Conservation (phyloP, 2,329 filamentous ascomycete genomes). For the Verticillium zaregamsianum region DNA sequence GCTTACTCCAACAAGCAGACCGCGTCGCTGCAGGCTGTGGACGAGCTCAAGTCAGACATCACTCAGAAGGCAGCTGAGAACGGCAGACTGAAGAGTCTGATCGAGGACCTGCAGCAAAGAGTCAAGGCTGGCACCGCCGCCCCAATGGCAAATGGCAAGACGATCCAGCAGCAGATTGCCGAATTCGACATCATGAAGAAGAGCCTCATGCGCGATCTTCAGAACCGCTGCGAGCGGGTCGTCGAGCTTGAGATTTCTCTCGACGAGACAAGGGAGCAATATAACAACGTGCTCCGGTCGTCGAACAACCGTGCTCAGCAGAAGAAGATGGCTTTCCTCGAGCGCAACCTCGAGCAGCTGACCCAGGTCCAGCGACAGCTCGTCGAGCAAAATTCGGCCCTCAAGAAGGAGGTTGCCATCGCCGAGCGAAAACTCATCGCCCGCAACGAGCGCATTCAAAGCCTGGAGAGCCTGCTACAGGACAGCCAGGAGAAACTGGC, state of each 20-base stretch:
- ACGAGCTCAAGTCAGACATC: conserved; percentile 74
- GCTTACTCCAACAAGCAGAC: conserved; percentile 73
- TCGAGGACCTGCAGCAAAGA: conserved; percentile 74
- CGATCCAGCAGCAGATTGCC: conserved; percentile 93
- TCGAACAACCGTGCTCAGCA: conserved; percentile 98
- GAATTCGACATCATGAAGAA: conserved; percentile 99
- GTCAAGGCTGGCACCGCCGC: conserved; percentile 58
- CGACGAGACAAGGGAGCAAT: conserved; percentile 96
- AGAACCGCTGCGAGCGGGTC: conserved; percentile 96
- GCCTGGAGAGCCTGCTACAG: conserved; percentile 84
- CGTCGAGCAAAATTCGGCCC: conserved; percentile 91
- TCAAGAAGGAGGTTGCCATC: conserved; percentile 99
- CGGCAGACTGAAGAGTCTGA: conserved; percentile 70
- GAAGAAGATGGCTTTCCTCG: conserved; percentile 99
- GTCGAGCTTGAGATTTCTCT: conserved; percentile 97
- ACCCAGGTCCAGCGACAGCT: conserved; percentile 96
- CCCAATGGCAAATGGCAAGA: conserved; percentile 77
- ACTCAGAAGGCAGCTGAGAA: conserved; percentile 77
- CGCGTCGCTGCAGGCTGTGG: conserved; percentile 66
- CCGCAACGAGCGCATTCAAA: conserved; percentile 93
- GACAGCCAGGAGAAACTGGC: conserved; percentile 99
- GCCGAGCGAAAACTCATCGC: conserved; percentile 96
- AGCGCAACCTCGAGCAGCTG: conserved; percentile 95
- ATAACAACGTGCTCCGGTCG: conserved; percentile 94
- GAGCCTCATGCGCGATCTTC: conserved; percentile 95